Evolutionary conservation across 1,284 basidiomycete species (phyloP), one percentile per base, ranked within the genome.

Genomic region (Phylloporus sp.): DNA sequence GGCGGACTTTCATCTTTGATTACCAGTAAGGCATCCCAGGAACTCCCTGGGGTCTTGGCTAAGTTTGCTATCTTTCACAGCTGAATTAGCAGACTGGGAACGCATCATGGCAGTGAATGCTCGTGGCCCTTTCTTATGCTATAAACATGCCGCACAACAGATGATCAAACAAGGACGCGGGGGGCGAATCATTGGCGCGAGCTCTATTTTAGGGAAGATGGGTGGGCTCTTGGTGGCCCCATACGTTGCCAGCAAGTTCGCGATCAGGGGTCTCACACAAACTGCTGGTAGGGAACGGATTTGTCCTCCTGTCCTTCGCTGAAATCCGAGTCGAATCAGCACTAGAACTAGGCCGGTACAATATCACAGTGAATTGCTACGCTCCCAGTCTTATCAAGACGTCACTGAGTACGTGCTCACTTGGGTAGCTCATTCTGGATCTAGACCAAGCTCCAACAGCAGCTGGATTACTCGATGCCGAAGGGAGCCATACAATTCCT

Each of bases 161-260:
- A 56, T 56, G 54, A 56, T 56, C n/a, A 18, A 44, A 32, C 77
- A 78, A 68, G 77, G 77, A 42, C 66, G 66, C 18, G 78, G 79
- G 3, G 80, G 80, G 10, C 60, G 77, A 11, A 75, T 81, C 20
- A 75, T 81, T 37, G 77, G 76, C 8, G 70, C 73, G 7, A 73
- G 69, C 13, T 78, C 75, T 3, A 1, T 61, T 1, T 24, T 34
- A 1, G 77, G 76, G 0, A 74, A 70, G 55, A 49, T 44, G 20
- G 69, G 62, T 22, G 4, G 51, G 3, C 52, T 7, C 4, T 53
- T 60, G 18, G 2, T 2, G 18, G 22, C 29, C 17, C 26, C 63
- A 4, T 77, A 77, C 47, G 61, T 31, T 12, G 68, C 76, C 15
- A 74, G 67, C 61, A 78, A 78, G 53, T 76, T 76, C 50, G 75